Base-by-base conservation (phyloP, 106 monocot genomes). In the Acorus gramineus region DNA sequence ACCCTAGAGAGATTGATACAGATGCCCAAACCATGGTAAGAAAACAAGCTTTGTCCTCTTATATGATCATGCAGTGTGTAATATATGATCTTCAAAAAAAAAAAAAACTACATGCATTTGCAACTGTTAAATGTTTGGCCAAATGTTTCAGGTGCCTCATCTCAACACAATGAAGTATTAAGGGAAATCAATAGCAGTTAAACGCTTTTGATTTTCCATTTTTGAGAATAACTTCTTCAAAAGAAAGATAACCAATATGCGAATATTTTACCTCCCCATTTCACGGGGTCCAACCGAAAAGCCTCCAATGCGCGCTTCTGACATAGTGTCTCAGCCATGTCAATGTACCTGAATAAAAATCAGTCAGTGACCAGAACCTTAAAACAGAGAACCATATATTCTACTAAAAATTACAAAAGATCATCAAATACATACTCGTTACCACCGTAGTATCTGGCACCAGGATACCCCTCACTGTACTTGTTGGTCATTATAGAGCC, bases 401-500 rank as follows among this genome's bases (percentile, higher is more conserved):
- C 6, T 12, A 64, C 64, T 52, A n/a, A 7, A 4, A 4, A 67
- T 46, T 52, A 4, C 6, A 46, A 54, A 7, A 11, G 45, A 42
- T 11, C 44, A 1, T 56, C 2, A 58, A 28, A 28, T 28, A 28
- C 81, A 57, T 96, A 96, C 95, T 96, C 95, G 62, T 96, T 96
- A 76, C 95, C 95, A 60, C 95, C 95, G 66, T 96, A 96, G 69
- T 96, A 96, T 96, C 95, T 90, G 49, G 95, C 95, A 48, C 95
- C 95, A n/a, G 95, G 95, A 61, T 96, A 96, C 43, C 95, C 95
- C 63, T 96, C 95, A 53, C 95, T 96, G 73, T 96, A 96, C 66
- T 96, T 96, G 73, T 96, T 96, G 6, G 95, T 96, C 95, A 96
- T 96, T 66, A 96, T 67, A 12, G 95, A 96, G 70, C 95, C 95